Evolutionary conservation across 805 yeast genomes (phyloP), one percentile per base, ranked within the genome.

Genomic region (Yamadazyma insecticola): DNA sequence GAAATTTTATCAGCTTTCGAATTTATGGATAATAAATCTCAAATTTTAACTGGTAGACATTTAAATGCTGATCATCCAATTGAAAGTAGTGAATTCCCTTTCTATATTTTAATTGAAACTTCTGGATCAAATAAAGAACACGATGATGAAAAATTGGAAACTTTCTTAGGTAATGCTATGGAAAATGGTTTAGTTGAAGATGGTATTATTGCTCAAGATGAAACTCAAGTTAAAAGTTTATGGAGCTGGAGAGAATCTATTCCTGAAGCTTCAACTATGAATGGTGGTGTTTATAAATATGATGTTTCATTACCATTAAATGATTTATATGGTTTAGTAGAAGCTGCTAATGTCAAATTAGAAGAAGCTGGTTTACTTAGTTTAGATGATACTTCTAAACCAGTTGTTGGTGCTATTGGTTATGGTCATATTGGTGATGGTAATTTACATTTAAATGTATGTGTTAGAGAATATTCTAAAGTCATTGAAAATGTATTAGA

Each of bases 371-470:
- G 72, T 2, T 60, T 90, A 33, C 60, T 79, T 14, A 85, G 82
- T 32, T 30, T 60, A 25, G 76, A 71, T 28, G 75, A 78, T 20
- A 81, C 74, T 24, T 67, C 71, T 3, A 72, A 70, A 54, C 96
- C 97, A 2, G 97, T 85, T 2, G 80, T 86, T 32, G 81, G 77
- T 39, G 95, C 94, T 8, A 79, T 90, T 43, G 98, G 98, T 0
- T 92, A 90, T 50, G 98, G 98, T n/a, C 98, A 92, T 52, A 74
- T 92, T 48, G 98, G 98, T 35, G 98, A 92, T 54, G 97, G 98
- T 32, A 92, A 92, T 60, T 67, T 92, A 49, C 98, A 92, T 57
- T 74, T 92, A 52, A 92, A 92, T 53, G 94, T 92, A 30, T 81
- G 94, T 25, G 95, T 88, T 12, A 76, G 96, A 57, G 73, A 77